Evolutionary conservation across 805 yeast genomes (phyloP), one percentile per base, ranked within the genome.

Genomic region (Danielozyma ontarioensis): DNA sequence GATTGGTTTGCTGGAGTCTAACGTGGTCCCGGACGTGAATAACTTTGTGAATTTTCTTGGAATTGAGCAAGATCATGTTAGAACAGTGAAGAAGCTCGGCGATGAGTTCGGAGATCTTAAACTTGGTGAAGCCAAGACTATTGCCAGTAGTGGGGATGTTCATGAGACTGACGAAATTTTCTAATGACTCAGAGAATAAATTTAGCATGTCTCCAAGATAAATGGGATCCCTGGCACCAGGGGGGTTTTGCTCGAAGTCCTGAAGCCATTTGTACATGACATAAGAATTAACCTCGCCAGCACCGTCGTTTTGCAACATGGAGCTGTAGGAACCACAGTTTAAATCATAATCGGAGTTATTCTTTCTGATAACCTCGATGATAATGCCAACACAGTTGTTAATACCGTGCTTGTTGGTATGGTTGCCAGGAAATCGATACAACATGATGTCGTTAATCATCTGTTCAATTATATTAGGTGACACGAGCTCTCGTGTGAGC

Each of bases 81-180:
- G 96, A 87, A 53, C 99, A 93, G 59, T 93, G 98, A 36, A 93
- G 69, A 26, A 93, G 68, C 51, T 93, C 99, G 0, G 98, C 98
- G 31, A 93, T 77, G 33, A 93, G 65, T 59, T 93, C 99, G 40
- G 95, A 80, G 16, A 93, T 75, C 51, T 88, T 85, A 61, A 93
- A 89, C 42, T 89, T 72, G 48, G 89, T 95, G 55, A 90, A 86
- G 0, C 98, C 98, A 15, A 93, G 62, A 2, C 93, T 88, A 48
- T 50, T 36, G 12, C 25, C 28, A 4, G 6, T 52, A 15, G 57
- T 57, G 38, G 60, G 60, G 53, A 37, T 57, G 3, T 55, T 69
- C 44, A 89, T 67, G 60, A 88, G 70, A 13, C 63, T 68, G 28
- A 82, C 76, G 52, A 90, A 86, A 23, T 72, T 59, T 3, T 83